phyloP scores from a whole-genome alignment of 1,284 basidiomycete genomes.

The Boletellus deceptivus region DNA sequence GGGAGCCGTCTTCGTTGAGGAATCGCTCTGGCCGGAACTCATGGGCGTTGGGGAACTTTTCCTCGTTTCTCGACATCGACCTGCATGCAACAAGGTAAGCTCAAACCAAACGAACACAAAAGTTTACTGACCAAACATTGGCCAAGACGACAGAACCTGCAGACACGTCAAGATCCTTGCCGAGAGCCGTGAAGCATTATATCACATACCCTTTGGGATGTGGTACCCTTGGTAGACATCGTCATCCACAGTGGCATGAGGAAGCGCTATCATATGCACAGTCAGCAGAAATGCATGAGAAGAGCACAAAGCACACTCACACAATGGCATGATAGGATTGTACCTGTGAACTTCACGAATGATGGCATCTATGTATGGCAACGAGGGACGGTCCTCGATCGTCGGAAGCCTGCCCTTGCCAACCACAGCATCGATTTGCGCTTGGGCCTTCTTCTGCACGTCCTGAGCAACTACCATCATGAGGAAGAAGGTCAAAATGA shows the following conservation, averaged over 20 bases:
- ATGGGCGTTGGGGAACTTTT: not conserved
- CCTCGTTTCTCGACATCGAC: slow-evolving; percentile 1
- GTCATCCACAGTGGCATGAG: not conserved
- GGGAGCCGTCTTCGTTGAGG: not conserved
- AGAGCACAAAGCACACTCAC: not conserved
- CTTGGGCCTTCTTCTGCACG: not conserved
- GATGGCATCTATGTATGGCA: slow-evolving; percentile 7
- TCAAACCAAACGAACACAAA: not conserved
- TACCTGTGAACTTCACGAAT: slow-evolving; percentile 2
- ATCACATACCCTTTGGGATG: not conserved
- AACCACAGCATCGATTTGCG: slow-evolving; percentile 2
- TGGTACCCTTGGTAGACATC: not conserved
- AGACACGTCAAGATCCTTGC: not conserved
- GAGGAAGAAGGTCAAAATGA: not conserved
- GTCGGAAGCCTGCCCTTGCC: not conserved
- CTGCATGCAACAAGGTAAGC: not conserved
- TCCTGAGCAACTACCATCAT: not conserved
- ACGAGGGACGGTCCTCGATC: not conserved
- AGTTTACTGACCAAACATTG: not conserved
- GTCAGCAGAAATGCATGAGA: not conserved
- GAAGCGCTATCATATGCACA: not conserved
- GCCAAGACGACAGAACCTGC: not conserved
- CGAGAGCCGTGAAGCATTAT: no score
- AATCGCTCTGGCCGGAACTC: not conserved
- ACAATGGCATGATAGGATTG: not conserved